Conservation (phyloP, 2,329 filamentous ascomycete species). For the Ophiocordyceps camponoti-floridani region DNA sequence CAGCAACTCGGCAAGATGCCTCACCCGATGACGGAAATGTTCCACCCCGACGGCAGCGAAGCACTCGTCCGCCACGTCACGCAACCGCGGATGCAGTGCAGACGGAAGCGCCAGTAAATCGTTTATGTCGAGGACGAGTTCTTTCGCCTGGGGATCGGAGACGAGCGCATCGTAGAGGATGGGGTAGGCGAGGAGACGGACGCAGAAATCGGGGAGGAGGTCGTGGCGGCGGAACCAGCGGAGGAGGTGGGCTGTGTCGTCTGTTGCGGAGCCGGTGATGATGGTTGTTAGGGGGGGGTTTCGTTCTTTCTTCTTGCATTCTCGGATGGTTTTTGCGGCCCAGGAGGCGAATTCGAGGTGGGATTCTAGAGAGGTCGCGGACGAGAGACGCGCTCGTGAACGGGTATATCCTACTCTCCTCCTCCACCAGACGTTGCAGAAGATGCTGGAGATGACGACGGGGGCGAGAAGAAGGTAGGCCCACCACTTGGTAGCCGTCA, state of each 20-base stretch:
- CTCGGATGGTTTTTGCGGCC: constrained; percentile 2
- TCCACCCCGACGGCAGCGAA: constrained; percentile 2
- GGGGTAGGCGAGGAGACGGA: constrained; percentile 1
- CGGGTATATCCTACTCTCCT: constrained; percentile 22
- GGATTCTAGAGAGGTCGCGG: neutral
- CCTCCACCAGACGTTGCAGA: constrained; percentile 31
- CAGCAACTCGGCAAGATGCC: constrained; percentile 7
- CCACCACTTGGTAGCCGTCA: constrained; percentile 32
- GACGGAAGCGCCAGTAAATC: constrained; percentile 4
- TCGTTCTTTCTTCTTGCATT: neutral
- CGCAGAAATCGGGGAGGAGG: constrained; percentile 4
- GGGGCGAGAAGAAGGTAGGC: constrained; percentile 32
- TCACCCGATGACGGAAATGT: constrained; percentile 7
- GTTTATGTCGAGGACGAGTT: constrained; percentile 3
- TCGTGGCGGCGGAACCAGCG: constrained; percentile 4
- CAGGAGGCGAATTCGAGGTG: constrained; percentile 7
- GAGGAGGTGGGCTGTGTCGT: constrained; percentile 1
- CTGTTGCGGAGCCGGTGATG: neutral
- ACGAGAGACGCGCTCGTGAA: constrained; percentile 13
- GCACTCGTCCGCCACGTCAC: constrained; percentile 4
- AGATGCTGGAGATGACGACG: constrained; percentile 25
- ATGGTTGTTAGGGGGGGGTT: neutral
- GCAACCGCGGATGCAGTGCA: constrained; percentile 3
- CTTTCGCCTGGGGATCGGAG: neutral
- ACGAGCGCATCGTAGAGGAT: constrained; percentile 2